phyloP scores from a whole-genome alignment of 2,329 filamentous ascomycete genomes.

The Orbilia javanica region DNA sequence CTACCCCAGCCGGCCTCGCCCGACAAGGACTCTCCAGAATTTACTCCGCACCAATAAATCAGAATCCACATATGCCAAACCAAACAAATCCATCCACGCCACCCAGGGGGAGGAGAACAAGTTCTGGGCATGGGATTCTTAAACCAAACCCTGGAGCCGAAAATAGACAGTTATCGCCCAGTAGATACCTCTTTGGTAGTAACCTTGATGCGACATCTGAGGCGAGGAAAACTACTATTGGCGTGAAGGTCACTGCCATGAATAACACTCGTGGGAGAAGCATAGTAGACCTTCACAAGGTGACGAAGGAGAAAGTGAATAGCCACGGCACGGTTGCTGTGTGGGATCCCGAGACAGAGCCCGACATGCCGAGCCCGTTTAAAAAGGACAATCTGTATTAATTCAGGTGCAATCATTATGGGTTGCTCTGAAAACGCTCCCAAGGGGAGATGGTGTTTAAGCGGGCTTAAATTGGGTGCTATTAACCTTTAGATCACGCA shows the following conservation, averaged over 20 bases:
- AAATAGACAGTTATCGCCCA: constrained; percentile 46
- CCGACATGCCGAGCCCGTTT: constrained; percentile 51
- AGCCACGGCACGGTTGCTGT: constrained; percentile 24
- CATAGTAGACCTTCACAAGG: constrained; percentile 30
- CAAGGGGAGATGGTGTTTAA: background rate
- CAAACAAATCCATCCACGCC: constrained; percentile 45
- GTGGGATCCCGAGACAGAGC: constrained; percentile 26
- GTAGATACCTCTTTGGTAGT: constrained; percentile 17
- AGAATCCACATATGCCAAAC: constrained; percentile 42
- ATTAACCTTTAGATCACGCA: background rate
- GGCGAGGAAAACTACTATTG: constrained; percentile 22
- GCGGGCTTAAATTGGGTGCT: background rate
- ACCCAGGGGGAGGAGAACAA: constrained; percentile 42
- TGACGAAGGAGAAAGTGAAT: constrained; percentile 46
- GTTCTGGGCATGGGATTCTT: constrained; percentile 24
- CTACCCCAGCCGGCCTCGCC: constrained; percentile 18
- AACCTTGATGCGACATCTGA: constrained; percentile 12
- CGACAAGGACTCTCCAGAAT: constrained; percentile 45
- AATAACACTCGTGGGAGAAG: constrained; percentile 33
- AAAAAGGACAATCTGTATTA: constrained; percentile 4
- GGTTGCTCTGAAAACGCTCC: background rate
- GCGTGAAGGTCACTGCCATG: constrained; percentile 26
- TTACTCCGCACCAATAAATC: constrained; percentile 44
- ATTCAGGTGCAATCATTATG: background rate
- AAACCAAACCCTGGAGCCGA: constrained; percentile 47